These are phyloP conservation scores for Penicillium herquei DNA, from an alignment of 495 filamentous ascomycete genomes.

Conservation along the genomic window DNA sequence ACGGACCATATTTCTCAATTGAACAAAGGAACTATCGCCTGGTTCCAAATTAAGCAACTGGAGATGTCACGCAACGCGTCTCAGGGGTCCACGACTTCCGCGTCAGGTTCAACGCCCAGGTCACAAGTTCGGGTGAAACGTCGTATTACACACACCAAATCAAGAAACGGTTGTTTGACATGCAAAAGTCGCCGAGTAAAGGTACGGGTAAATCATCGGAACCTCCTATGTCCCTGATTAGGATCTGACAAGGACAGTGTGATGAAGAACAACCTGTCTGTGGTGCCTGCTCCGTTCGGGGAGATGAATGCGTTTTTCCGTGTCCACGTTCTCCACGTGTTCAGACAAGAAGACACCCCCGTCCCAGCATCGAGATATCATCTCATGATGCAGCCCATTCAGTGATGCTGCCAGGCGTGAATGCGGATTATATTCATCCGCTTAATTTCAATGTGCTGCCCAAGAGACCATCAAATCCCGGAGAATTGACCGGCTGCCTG, in stretches of 20 bases:
- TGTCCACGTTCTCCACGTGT: slow-evolving; percentile 4
- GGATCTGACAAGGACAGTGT: slow-evolving; percentile 16
- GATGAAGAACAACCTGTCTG: slow-evolving; percentile 26
- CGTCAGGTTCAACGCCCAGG: neutral
- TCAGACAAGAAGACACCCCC: neutral
- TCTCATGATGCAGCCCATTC: neutral
- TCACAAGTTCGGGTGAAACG: slow-evolving; percentile 1
- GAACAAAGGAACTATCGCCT: too few species aligned
- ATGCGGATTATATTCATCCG: slow-evolving; percentile 2
- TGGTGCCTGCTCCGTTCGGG: slow-evolving; percentile 19
- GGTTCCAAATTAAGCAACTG: too few species aligned
- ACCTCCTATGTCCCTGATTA: neutral
- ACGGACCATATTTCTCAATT: too few species aligned
- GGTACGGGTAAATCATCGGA: neutral
- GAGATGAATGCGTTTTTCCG: slow-evolving; percentile 18
- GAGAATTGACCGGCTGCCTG: neutral
- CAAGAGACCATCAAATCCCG: neutral
- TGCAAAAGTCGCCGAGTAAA: slow-evolving; percentile 24
- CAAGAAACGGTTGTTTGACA: slow-evolving; percentile 20
- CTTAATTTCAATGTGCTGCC: slow-evolving; percentile 7
- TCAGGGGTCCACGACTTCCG: neutral
- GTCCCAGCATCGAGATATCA: neutral
- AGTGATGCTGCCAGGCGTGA: neutral
- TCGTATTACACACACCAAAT: slow-evolving; percentile 23
- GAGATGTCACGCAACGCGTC: neutral